Conservation (phyloP, 441 rosid species). For the Bocquillonia castaneifolia region DNA sequence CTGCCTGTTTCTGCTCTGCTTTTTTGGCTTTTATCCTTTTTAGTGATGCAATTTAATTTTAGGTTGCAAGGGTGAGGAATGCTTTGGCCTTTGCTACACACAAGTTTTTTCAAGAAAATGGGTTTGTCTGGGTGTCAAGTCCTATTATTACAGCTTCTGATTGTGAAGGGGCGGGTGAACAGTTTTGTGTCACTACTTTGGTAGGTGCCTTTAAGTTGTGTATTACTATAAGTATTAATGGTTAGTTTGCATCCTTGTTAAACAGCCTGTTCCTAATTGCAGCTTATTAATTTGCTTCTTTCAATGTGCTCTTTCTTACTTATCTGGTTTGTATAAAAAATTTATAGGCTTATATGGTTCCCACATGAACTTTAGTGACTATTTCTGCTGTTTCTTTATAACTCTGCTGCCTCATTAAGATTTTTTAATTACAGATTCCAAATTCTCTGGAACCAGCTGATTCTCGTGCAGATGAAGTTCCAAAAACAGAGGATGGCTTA, state of each 20-base stretch:
- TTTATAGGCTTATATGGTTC: not conserved
- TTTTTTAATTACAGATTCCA: constrained; percentile 57
- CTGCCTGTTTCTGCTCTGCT: constrained; percentile 1
- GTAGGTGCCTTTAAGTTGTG: constrained; percentile 35
- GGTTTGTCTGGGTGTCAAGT: constrained; percentile 94
- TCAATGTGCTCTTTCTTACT: not conserved
- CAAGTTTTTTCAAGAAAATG: constrained; percentile 87
- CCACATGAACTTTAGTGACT: no score
- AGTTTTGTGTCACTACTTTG: constrained; percentile 95
- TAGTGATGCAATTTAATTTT: constrained; percentile 27
- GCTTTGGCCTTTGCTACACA: constrained; percentile 92
- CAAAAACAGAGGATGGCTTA: constrained; percentile 68
- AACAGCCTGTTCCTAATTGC: not conserved
- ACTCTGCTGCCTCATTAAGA: not conserved
- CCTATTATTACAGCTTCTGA: constrained; percentile 95
- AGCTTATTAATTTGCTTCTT: not conserved
- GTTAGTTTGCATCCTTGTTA: not conserved
- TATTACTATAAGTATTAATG: constrained; percentile 4
- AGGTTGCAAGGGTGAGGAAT: constrained; percentile 98
- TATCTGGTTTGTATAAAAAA: not conserved
- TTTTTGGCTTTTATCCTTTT: constrained; percentile 12
- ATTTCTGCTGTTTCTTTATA: no score
- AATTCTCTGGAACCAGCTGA: constrained; percentile 51
- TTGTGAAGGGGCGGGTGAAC: constrained; percentile 99
- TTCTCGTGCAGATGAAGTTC: constrained; percentile 56